phyloP scores from a whole-genome alignment of 2,329 filamentous ascomycete genomes.

The Drechslerella coelobrocha region DNA sequence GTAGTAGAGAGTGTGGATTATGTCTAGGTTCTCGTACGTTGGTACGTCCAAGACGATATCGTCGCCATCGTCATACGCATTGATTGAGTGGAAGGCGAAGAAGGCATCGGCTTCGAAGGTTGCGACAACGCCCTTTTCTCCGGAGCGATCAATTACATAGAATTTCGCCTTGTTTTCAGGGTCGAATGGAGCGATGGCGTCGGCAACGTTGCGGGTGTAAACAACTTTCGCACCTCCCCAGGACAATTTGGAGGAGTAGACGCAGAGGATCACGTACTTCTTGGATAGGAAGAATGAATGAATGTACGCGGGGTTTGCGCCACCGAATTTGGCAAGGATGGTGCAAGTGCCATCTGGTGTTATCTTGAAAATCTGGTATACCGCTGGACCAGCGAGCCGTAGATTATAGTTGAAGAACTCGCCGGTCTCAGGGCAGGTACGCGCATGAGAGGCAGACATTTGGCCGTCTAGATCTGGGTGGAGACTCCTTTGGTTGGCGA shows the following conservation, averaged over 20 bases:
- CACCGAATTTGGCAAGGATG: conserved; percentile 72
- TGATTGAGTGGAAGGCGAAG: conserved; percentile 82
- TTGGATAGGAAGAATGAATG: conserved; percentile 79
- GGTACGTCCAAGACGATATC: conserved; percentile 72
- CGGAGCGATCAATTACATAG: conserved; percentile 74
- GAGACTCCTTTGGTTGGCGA: conserved; percentile 67
- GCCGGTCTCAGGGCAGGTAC: conserved; percentile 73
- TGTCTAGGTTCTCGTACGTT: conserved; percentile 69
- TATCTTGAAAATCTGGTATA: conserved; percentile 73
- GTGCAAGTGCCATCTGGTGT: conserved; percentile 70
- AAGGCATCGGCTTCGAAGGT: conserved; percentile 71
- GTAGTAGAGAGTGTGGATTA: conserved; percentile 73
- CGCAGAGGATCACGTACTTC: conserved; percentile 74
- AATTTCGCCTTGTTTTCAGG: conserved; percentile 67
- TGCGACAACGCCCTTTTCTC: conserved; percentile 70
- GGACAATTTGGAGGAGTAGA: conserved; percentile 71
- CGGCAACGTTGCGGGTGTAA: conserved; percentile 71
- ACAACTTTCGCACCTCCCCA: conserved; percentile 67
- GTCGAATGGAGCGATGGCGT: conserved; percentile 72
- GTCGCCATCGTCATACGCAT: conserved; percentile 72
- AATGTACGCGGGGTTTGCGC: conserved; percentile 71
- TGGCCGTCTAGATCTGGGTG: conserved; percentile 73
- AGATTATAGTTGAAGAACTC: conserved; percentile 85
- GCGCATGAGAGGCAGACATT: conserved; percentile 73
- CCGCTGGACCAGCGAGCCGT: conserved; percentile 64